Percentiles rank a stretch among this genome's conserved stretches.
Evolutionary conservation across 306 rosid genomes (phyloP).

Genomic region (Vigna angularis): DNA sequence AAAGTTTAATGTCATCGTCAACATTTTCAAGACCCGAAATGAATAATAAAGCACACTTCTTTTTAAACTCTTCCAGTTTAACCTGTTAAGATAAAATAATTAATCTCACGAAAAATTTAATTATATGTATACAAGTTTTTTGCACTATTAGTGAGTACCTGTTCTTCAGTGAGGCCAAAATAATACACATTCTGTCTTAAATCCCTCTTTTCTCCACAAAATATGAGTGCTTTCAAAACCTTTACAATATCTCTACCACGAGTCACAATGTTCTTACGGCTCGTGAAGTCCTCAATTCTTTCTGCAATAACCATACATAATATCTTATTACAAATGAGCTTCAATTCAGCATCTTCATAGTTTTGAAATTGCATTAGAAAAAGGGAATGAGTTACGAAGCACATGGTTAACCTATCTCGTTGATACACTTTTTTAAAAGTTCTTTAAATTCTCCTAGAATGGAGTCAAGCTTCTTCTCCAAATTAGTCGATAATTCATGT

Average conservation of each 20-base stretch:
- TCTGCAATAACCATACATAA: conserved; percentile 6
- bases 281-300: conserved; percentile 29
- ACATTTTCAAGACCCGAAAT: conserved; percentile 39
- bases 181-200: conserved; percentile 19
- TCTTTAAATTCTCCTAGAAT: conserved; percentile 30
- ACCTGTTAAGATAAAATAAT: conserved; percentile 19
- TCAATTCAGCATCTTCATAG: neutral
- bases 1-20: conserved; percentile 32
- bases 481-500: conserved; percentile 7
- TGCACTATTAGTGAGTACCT: neutral
- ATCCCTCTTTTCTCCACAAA: conserved; percentile 8
- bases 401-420: conserved; percentile 39
- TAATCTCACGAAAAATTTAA: neutral
- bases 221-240: conserved; percentile 43
- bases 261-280: conserved; percentile 15
- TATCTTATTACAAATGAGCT: neutral
- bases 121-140: too few species aligned
- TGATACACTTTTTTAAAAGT: conserved; percentile 6
- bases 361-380: neutral
- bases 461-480: conserved; percentile 21
- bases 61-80: conserved; percentile 32
- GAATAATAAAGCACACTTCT: conserved; percentile 42
- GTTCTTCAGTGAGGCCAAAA: conserved; percentile 31
- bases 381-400: neutral
- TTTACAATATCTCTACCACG: conserved; percentile 41